phyloP scores from a whole-genome alignment of 2,329 filamentous ascomycete species.

The Pseudocercospora eumusae region DNA sequence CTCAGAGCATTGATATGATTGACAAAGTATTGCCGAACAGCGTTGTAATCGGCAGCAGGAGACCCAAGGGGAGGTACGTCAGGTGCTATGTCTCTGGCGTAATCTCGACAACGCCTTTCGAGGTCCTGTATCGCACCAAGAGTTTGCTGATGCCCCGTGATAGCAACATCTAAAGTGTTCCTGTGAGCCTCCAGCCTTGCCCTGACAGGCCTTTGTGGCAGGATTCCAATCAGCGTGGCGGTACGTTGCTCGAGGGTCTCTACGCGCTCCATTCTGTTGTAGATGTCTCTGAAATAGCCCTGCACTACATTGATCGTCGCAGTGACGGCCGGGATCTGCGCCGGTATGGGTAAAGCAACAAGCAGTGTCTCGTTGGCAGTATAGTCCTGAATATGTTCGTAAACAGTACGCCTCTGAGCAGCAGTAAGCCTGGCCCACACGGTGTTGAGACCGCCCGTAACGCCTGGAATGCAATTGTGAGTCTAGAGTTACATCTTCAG shows the following conservation, averaged over 20 bases:
- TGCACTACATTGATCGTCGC: not conserved
- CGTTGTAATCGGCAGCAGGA: not conserved
- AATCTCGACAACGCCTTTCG: not conserved
- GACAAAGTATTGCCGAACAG: not conserved
- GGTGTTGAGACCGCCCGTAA: not conserved
- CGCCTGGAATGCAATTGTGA: not conserved
- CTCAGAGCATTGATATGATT: not conserved
- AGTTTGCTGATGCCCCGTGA: not conserved
- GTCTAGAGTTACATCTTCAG: not conserved
- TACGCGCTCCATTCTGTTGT: not conserved
- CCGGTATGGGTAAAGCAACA: not conserved
- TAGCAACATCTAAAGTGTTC: not conserved
- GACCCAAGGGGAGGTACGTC: not conserved
- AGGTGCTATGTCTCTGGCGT: not conserved
- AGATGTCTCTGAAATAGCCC: not conserved
- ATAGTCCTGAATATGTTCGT: not conserved
- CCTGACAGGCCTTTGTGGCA: not conserved
- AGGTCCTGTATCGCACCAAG: not conserved
- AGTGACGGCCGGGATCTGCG: not conserved
- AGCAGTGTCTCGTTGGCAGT: not conserved
- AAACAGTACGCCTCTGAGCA: not conserved
- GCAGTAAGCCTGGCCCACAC: not conserved
- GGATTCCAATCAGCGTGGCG: not conserved
- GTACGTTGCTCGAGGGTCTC: not conserved
- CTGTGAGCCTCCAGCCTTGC: not conserved